Base-by-base conservation (phyloP, 2,329 filamentous ascomycete genomes). In the Raffaelea deltoideospora region DNA sequence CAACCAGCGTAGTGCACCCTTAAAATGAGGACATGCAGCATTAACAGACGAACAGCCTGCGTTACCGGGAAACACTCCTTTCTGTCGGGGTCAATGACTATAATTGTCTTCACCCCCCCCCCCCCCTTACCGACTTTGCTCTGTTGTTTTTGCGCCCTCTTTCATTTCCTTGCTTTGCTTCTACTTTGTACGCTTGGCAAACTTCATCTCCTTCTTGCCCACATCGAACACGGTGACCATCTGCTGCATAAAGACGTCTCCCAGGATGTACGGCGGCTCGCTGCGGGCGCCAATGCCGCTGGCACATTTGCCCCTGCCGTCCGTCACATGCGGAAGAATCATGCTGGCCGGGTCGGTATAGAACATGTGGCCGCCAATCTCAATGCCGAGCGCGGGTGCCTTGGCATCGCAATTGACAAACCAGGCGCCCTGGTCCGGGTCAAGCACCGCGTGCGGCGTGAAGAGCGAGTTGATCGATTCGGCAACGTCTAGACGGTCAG, bases 301-400 rank as follows among this genome's bases (percentile, higher is more conserved):
- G 7, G 48, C 33, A 29, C 52, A 55, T 22, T 43, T 38, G 19
- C 47, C 48, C 23, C 43, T 41, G n/a, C 34, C 41, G 32, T 46
- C 37, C 24, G 38, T 45, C 14, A 51, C 45, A 40, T 53, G 45
- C 9, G 50, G 47, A 24, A 57, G 43, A 37, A 52, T 50, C 48
- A 54, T 55, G 43, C 47, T 55, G 31, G 46, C 44, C 3, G 50
- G 46, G 38, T 53, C 45, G 21, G 52, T 52, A 35, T 45, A 48
- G 39, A 56, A 32, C 34, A 48, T 43, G 37, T 44, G 45, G 30
- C 49, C 50, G 38, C 50, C 51, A 20, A 54, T 49, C 34, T 50
- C 46, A 33, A 54, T 38, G 30, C 50, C 47, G 23, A 56, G 43
- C 19, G 39, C 43, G 2, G 53, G 53, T 21, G 51, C 46, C 13